These are phyloP conservation scores for Aspergillus baeticus DNA, from an alignment of 495 filamentous ascomycete species.

Conservation along the genomic window DNA sequence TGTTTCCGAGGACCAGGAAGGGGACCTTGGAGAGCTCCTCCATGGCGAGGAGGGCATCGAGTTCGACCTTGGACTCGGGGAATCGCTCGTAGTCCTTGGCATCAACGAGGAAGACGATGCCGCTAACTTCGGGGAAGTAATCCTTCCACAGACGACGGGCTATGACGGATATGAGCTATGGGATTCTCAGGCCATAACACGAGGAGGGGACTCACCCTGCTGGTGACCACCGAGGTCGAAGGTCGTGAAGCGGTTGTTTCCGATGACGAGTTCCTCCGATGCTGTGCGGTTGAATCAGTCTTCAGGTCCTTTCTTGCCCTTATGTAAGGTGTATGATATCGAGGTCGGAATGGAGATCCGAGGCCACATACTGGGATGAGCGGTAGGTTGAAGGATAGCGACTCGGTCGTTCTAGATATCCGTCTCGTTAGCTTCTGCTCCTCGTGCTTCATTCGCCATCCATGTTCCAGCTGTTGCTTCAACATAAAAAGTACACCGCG, in stretches of 20 bases:
- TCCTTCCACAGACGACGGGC: slow-evolving; percentile 97
- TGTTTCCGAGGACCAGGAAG: slow-evolving; percentile 94
- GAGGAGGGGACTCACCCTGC: slow-evolving; percentile 64
- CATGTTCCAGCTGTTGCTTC: not conserved
- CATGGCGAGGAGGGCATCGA: slow-evolving; percentile 91
- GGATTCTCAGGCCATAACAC: not conserved
- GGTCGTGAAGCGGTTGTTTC: slow-evolving; percentile 94
- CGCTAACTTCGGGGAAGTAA: slow-evolving; percentile 97
- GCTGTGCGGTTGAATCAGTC: slow-evolving; percentile 45
- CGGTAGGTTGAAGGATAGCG: slow-evolving; percentile 85
- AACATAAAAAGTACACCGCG: not conserved
- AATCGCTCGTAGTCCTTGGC: slow-evolving; percentile 95
- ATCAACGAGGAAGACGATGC: slow-evolving; percentile 97
- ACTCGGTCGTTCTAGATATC: slow-evolving; percentile 79
- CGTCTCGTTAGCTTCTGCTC: slow-evolving; percentile 16
- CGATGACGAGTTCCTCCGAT: slow-evolving; percentile 94
- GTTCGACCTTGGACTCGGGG: slow-evolving; percentile 89
- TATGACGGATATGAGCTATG: slow-evolving; percentile 27
- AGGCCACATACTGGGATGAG: slow-evolving; percentile 76
- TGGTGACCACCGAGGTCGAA: slow-evolving; percentile 97
- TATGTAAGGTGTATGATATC: not conserved
- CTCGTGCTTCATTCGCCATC: not conserved
- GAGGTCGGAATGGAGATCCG: not conserved
- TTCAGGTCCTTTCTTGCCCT: not conserved
- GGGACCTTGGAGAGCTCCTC: slow-evolving; percentile 91